These are phyloP conservation scores for Adenanthera pavonina DNA, from an alignment of 306 rosid species.

Conservation along the genomic window DNA sequence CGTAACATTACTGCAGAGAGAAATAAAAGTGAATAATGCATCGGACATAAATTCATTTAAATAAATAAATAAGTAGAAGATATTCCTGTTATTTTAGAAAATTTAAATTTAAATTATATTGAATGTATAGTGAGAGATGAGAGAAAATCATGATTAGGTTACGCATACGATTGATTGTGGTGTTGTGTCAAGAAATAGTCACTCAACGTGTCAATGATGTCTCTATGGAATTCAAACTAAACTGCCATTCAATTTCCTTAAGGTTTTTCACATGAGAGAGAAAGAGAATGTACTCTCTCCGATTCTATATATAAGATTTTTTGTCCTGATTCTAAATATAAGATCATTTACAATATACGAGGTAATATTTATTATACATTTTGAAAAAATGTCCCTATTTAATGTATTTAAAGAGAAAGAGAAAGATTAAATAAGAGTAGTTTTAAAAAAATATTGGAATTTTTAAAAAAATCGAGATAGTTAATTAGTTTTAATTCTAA, in stretches of 20 bases:
- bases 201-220: slow-evolving; percentile 52
- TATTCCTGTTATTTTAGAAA: not conserved
- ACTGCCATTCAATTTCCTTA: slow-evolving; percentile 48
- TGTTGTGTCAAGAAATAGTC: slow-evolving; percentile 18
- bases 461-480: too few relatives aligned
- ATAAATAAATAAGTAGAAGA: not conserved
- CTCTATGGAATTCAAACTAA: slow-evolving; percentile 45
- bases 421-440: too few relatives aligned
- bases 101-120: not conserved
- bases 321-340: too few relatives aligned
- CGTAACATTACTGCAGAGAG: slow-evolving; percentile 37
- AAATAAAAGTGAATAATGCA: not conserved
- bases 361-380: too few relatives aligned
- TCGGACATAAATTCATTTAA: not conserved
- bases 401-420: too few relatives aligned
- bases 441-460: too few relatives aligned
- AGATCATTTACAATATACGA: too few relatives aligned
- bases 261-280: slow-evolving; percentile 58
- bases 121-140: not conserved
- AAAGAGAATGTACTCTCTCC: too few relatives aligned
- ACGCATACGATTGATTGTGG: slow-evolving; percentile 40
- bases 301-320: too few relatives aligned
- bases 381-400: too few relatives aligned
- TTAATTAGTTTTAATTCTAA: too few relatives aligned
- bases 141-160: slow-evolving; percentile 16